These are phyloP conservation scores for Neopestalotiopsis sp. DNA, from an alignment of 2,329 filamentous ascomycete species.

Conservation along the genomic window DNA sequence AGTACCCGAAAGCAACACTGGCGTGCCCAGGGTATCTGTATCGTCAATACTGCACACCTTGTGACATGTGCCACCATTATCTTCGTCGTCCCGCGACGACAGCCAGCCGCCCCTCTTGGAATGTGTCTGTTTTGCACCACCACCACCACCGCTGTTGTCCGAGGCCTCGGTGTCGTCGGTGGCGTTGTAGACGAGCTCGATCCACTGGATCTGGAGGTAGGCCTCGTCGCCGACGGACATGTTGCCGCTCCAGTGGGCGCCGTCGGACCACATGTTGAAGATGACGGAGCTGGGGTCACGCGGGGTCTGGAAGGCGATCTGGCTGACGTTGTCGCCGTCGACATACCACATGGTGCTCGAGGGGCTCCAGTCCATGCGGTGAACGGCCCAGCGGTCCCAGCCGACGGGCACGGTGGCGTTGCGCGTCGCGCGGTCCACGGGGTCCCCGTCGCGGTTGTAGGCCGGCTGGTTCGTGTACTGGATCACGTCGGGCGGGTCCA, in stretches of 20 bases:
- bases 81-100: conserved; percentile 6
- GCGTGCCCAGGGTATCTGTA: conserved; percentile 37
- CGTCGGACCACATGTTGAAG: conserved; percentile 67
- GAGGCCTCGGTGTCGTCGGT: conserved; percentile 30
- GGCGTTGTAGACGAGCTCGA: conserved; percentile 63
- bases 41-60: conserved; percentile 42
- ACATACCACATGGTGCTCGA: conserved; percentile 61
- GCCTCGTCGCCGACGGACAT: conserved; percentile 58
- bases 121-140: no score
- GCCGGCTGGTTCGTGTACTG: conserved; percentile 69
- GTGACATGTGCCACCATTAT: conserved; percentile 20
- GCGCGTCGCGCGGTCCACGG: conserved; percentile 49
- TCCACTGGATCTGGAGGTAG: conserved; percentile 66
- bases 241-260: conserved; percentile 63
- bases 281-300: conserved; percentile 55
- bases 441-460: conserved; percentile 43
- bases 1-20: conserved; percentile 33
- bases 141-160: conserved; percentile 13
- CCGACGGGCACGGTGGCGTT: conserved; percentile 48
- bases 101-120: neutral
- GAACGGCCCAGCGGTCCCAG: conserved; percentile 63
- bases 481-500: conserved; percentile 45
- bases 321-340: conserved; percentile 54
- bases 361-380: conserved; percentile 67
- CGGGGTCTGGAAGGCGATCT: conserved; percentile 61